Evolutionary conservation across 2,329 filamentous ascomycete genomes (phyloP).

Genomic region (Aspergillus costaricaensis): DNA sequence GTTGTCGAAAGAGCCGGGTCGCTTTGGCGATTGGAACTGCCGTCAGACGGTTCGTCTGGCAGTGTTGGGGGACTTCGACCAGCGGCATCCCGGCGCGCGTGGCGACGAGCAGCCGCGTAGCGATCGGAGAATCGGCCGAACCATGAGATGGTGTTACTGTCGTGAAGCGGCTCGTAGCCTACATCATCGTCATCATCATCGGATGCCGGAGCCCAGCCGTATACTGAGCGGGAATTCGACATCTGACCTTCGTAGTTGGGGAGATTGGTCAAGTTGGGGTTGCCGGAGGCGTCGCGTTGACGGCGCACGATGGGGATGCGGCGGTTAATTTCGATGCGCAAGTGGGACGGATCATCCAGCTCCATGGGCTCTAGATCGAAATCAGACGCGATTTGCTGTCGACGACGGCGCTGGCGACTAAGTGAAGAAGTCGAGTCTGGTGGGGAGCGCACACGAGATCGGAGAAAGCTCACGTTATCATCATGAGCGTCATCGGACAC

Average conservation of each 20-base stretch:
- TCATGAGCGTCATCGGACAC: slow-evolving; percentile 48
- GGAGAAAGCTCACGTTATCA: slow-evolving; percentile 56
- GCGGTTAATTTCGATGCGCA: slow-evolving; percentile 45
- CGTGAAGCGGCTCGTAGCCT: slow-evolving; percentile 33
- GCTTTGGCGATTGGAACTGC: slow-evolving; percentile 22
- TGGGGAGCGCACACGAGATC: slow-evolving; percentile 38
- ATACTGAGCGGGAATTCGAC: slow-evolving; percentile 56
- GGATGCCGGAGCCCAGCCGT: slow-evolving; percentile 61
- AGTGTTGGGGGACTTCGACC: slow-evolving; percentile 22
- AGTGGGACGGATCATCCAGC: slow-evolving; percentile 33
- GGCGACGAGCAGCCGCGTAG: slow-evolving; percentile 25
- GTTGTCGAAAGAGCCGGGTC: slow-evolving; percentile 35
- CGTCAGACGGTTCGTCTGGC: slow-evolving; percentile 28
- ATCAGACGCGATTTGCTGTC: slow-evolving; percentile 28
- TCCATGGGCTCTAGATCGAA: slow-evolving; percentile 41
- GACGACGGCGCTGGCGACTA: slow-evolving; percentile 37
- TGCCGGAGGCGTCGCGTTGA: slow-evolving; percentile 45
- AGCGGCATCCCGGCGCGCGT: slow-evolving; percentile 27
- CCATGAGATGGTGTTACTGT: slow-evolving; percentile 30
- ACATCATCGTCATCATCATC: slow-evolving; percentile 36
- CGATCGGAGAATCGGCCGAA: slow-evolving; percentile 31
- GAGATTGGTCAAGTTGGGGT: slow-evolving; percentile 36
- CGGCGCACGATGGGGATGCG: slow-evolving; percentile 41
- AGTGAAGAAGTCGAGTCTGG: slow-evolving; percentile 31
- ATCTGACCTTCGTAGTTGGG: slow-evolving; percentile 58